Conservation (phyloP, 371 early-diverging fungal genomes). For the Homolaphlyctis polyrhiza region DNA sequence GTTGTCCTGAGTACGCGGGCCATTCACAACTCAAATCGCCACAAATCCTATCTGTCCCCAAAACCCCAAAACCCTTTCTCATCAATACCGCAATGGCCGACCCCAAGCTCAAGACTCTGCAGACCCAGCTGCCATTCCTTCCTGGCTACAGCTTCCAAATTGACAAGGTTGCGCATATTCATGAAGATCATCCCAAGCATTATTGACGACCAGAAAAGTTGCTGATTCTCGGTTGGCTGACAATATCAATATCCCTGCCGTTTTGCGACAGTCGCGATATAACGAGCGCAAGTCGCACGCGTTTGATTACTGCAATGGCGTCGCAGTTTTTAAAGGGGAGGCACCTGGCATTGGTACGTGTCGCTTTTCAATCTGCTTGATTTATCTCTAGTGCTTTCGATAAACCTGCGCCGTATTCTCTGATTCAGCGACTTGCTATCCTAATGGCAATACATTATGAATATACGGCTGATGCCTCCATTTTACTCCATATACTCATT, state of each 20-base stretch:
- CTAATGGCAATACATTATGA: too few relatives aligned
- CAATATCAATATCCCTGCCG: not conserved
- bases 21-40: too few relatives aligned
- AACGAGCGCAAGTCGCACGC: slow-evolving; percentile 53
- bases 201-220: not conserved
- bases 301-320: slow-evolving; percentile 49
- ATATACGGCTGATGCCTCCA: not conserved
- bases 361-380: not conserved
- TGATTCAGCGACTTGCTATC: too few relatives aligned
- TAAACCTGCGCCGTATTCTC: too few relatives aligned
- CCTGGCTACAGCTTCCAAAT: slow-evolving; percentile 41
- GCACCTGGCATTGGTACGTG: slow-evolving; percentile 43
- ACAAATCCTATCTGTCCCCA: too few relatives aligned
- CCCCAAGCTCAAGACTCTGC: slow-evolving; percentile 18
- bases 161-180: slow-evolving; percentile 33
- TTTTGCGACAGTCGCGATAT: slow-evolving; percentile 14
- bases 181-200: too few relatives aligned
- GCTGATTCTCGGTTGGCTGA: not conserved
- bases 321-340: slow-evolving; percentile 37
- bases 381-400: too few relatives aligned
- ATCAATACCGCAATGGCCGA: slow-evolving; percentile 2
- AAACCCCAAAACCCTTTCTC: too few relatives aligned
- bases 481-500: too few relatives aligned
- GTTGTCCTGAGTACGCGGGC: too few relatives aligned
- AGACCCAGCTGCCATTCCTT: slow-evolving; percentile 40